These are phyloP conservation scores for Coriaria nepalensis DNA, from an alignment of 306 rosid species.

Conservation along the genomic window DNA sequence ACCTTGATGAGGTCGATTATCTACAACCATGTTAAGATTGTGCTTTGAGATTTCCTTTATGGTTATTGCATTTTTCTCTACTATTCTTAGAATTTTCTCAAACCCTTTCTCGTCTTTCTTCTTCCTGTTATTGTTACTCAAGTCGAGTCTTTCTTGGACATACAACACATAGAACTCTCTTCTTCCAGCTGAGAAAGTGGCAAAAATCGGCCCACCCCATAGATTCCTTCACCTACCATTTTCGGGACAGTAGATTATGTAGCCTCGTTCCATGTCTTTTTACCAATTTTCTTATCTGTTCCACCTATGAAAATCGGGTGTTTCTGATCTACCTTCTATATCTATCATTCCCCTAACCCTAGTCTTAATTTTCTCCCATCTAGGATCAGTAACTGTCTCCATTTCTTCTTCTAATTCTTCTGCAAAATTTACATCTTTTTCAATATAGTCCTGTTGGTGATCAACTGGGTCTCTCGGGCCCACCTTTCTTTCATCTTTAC, in stretches of 20 bases:
- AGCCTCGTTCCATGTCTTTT: constrained; percentile 82
- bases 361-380: constrained; percentile 68
- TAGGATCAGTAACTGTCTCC: constrained; percentile 51
- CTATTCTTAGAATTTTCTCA: constrained; percentile 62
- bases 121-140: constrained; percentile 68
- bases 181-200: constrained; percentile 80
- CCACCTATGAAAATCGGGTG: constrained; percentile 62
- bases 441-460: constrained; percentile 17
- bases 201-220: constrained; percentile 92
- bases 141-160: constrained; percentile 80
- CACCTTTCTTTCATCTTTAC: constrained; percentile 18
- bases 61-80: constrained; percentile 50
- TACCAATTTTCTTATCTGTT: constrained; percentile 61
- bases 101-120: constrained; percentile 96
- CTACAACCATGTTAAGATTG: constrained; percentile 87
- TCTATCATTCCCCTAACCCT: constrained; percentile 40
- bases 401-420: constrained; percentile 42
- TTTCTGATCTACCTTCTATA: constrained; percentile 31
- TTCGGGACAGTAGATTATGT: constrained; percentile 63
- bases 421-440: constrained; percentile 15
- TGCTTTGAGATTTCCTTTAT: constrained; percentile 71
- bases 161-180: constrained; percentile 81
- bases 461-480: constrained; percentile 20
- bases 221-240: constrained; percentile 78
- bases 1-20: constrained; percentile 92